A percentile compares a stretch with the other conserved stretches of the same genome.
Conservation (phyloP, 208 protist species). For the Leishmania tropica region DNA sequence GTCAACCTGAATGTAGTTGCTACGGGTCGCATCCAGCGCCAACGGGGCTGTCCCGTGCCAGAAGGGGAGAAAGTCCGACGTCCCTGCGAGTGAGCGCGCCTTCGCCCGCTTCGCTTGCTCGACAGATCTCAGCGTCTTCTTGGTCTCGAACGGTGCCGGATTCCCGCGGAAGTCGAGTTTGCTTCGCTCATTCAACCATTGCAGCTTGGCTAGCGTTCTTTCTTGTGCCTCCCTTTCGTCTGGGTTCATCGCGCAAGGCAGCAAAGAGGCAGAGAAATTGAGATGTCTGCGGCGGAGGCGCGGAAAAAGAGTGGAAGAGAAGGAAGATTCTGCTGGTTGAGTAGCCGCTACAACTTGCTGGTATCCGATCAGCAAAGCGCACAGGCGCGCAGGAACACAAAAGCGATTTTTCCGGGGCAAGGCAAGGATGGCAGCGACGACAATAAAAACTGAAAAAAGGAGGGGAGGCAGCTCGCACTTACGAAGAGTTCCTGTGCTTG, state of each 20-base stretch:
- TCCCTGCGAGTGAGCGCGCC: slow-evolving; percentile 39
- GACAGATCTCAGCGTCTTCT: slow-evolving; percentile 70
- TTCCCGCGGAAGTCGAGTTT: slow-evolving; percentile 85
- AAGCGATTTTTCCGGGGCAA: too few relatives aligned
- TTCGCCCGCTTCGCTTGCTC: slow-evolving; percentile 37
- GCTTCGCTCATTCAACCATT: slow-evolving; percentile 76
- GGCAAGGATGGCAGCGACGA: neutral
- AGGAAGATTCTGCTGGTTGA: neutral
- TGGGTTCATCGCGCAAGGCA: slow-evolving; percentile 18
- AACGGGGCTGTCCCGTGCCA: slow-evolving; percentile 46
- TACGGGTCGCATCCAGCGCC: slow-evolving; percentile 54
- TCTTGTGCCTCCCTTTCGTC: slow-evolving; percentile 52
- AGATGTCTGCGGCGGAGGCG: neutral
- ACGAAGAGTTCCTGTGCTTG: neutral
- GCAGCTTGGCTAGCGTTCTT: slow-evolving; percentile 65
- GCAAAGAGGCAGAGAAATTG: neutral
- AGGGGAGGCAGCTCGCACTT: neutral
- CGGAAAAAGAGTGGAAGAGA: neutral
- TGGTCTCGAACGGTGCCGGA: slow-evolving; percentile 63
- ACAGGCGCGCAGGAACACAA: neutral
- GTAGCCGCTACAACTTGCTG: neutral
- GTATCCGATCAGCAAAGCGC: neutral
- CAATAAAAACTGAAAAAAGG: neutral
- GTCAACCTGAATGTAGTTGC: slow-evolving; percentile 47
- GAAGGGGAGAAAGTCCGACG: slow-evolving; percentile 71